Evolutionary conservation across 768 basidiomycete species (phyloP).

Genomic region (Suillus fuscotomentosus): DNA sequence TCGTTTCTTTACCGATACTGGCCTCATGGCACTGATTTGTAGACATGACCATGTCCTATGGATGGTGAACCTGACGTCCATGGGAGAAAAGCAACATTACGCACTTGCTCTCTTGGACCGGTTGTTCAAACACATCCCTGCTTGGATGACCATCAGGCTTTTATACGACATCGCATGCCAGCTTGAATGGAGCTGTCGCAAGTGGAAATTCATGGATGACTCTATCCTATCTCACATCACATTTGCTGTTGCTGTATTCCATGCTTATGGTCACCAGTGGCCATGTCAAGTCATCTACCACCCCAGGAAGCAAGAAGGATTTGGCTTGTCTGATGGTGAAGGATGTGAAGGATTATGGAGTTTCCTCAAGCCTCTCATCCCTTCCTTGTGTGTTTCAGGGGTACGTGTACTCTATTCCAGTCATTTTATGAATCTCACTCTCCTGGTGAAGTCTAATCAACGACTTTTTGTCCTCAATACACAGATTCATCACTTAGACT

Average conservation of each 20-base stretch:
- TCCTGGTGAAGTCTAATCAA: constrained; percentile 25
- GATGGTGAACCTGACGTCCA: constrained; percentile 15
- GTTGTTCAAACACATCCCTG: constrained; percentile 18
- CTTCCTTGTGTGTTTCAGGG: constrained; percentile 17
- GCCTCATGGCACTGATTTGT: constrained; percentile 23
- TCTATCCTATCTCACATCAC: constrained; percentile 17
- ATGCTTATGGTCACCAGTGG: constrained; percentile 36
- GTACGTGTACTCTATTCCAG: constrained; percentile 11
- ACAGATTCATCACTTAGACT: neutral
- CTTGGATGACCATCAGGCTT: constrained; percentile 11
- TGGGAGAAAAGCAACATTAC: constrained; percentile 24
- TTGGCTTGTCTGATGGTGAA: constrained; percentile 14
- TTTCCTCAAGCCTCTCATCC: constrained; percentile 17
- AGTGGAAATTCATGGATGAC: constrained; percentile 4
- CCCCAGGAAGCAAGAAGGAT: constrained; percentile 27
- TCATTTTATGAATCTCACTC: constrained; percentile 9
- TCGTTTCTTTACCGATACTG: constrained; percentile 17
- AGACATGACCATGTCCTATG: neutral
- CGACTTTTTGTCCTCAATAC: constrained; percentile 25
- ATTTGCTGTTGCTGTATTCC: constrained; percentile 33
- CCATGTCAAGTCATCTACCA: constrained; percentile 35
- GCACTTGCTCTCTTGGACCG: constrained; percentile 16
- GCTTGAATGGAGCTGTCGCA: constrained; percentile 5
- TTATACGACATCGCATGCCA: constrained; percentile 25
- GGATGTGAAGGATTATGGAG: constrained; percentile 23